Evolutionary conservation across 2,329 filamentous ascomycete species (phyloP), one percentile per base, ranked within the genome.

Genomic region (Aschersonia sp.): DNA sequence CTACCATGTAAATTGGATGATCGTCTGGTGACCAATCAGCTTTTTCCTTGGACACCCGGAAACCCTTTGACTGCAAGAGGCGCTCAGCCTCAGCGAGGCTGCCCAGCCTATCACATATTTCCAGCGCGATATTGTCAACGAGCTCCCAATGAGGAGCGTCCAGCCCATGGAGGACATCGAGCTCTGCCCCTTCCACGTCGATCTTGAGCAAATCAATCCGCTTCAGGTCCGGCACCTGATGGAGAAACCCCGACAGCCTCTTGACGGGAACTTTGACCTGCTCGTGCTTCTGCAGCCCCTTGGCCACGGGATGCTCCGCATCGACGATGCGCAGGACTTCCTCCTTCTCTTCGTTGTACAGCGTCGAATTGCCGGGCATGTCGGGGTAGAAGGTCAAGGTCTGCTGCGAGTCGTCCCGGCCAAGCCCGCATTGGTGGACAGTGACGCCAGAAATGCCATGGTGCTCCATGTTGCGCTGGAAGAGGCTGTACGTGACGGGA

Each of bases 161-260:
- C 6, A 60, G 11, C 11, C 56, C 57, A 2, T 45, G 33, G 2
- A 58, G 44, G 5, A 57, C 54, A 2, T 52, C 53, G 12, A 60
- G 43, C 44, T 60, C 57, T 5, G 44, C 50, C 11, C 55, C 53
- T 46, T 59, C 57, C 5, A 60, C 56, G 39, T 60, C 57, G 12
- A 59, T 49, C 49, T 60, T 60, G 44, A 60, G 47, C n/a, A 60
- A 41, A 42, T 59, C 56, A 39, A 59, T 55, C 6, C 47, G 45
- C 9, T 43, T 44, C 30, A 57, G 29, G 11, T 47, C 51, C 4
- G 44, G 39, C 32, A 30, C 14, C n/a, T 44, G 12, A 6, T 49
- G 37, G 43, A 57, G 41, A 14, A 59, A 52, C 9, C 46, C 43
- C 4, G 57, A 57, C 4, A 59, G 53, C 31, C 49, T 37, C 45